Conservation (phyloP, 495 filamentous ascomycete species). For the Aspergillus coremiiformis region DNA sequence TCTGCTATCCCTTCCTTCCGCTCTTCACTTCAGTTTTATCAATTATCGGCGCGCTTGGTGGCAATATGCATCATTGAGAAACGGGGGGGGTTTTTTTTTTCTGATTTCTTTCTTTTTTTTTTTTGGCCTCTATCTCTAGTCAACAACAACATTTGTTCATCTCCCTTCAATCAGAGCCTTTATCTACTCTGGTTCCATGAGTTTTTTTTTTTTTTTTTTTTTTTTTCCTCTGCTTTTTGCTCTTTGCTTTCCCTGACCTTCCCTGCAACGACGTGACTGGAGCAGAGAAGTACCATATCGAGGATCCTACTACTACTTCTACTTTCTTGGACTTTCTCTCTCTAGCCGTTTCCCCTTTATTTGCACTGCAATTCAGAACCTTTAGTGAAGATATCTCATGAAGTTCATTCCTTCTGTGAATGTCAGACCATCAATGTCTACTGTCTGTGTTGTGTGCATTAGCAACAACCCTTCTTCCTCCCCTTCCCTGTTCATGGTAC, state of each 20-base stretch:
- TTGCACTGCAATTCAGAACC: conserved; percentile 1
- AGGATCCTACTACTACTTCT: neutral
- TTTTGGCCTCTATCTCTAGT: conserved; percentile 9
- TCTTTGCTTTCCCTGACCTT: conserved; percentile 4
- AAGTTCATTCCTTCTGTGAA: conserved; percentile 8
- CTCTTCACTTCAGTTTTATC: conserved; percentile 3
- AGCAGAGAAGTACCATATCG: conserved; percentile 12
- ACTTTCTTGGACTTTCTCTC: neutral
- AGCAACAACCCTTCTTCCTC: conserved; percentile 2
- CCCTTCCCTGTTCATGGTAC: conserved; percentile 13
- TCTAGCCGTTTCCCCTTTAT: neutral
- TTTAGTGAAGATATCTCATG: conserved; percentile 8
- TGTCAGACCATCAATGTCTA: conserved; percentile 20
- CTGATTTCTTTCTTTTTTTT: too few relatives aligned
- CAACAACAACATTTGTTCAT: conserved; percentile 13
- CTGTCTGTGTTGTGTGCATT: conserved; percentile 16
- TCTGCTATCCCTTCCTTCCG: conserved; percentile 6
- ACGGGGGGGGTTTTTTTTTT: too few relatives aligned
- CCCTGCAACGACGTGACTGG: conserved; percentile 5
- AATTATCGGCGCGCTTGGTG: conserved; percentile 10
- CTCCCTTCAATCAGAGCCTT: conserved; percentile 12
- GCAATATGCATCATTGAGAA: conserved; percentile 19
- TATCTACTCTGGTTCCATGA: conserved; percentile 17
- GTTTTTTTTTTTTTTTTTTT: conserved; percentile 10
- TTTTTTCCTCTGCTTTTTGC: conserved; percentile 10